Base-by-base conservation (phyloP, 177 flowering plant genomes). In the Vitis hybrid region DNA sequence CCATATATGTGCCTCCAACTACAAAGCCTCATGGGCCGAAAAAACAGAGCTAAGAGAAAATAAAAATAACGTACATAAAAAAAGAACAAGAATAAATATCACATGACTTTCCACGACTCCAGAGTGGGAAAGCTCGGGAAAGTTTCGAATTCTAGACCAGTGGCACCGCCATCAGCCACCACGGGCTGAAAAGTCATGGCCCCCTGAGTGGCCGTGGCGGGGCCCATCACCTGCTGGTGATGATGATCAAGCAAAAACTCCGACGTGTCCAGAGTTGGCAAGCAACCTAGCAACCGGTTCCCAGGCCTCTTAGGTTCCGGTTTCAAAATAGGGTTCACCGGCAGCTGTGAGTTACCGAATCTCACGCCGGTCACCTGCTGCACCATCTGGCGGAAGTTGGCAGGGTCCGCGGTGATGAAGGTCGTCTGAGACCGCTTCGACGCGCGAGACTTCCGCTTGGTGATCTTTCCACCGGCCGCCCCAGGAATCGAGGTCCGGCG, bases 351-450 rank as follows among this genome's bases (percentile, higher is more conserved):
- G 72, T 62, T 69, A 7, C 80, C 74, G 57, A 88, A 82, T 22
- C 85, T 77, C 14, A 83, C 82, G 3, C 98, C 99, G 60, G 99
- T 94, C 33, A 94, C 92, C 84, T 93, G 92, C 82, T 95, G 99
- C 77, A 95, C 99, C 97, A 94, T 90, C 85, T 92, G 97, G 47
- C 98, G 85, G 82, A 95, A 95, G 77, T 94, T 92, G 3, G 91
- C 84, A 47, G 97, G 87, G 75, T 95, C 98, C 18, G 98, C 97
- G n/a, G 82, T 85, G 53, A 95, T 95, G 77, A 87, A 92, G 22
- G 97, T 95, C 10, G 98, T 95, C 63, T 85, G 91, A 7, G 88
- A 78, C 28, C 86, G 76, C 78, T 94, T 94, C 70, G 92, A 67
- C 11, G 94, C 90, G 0, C 97, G 85, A 0, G 99, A 85, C 73